phyloP scores from a whole-genome alignment of 352 stramenopile species.

The Nothophytophthora sp. region DNA sequence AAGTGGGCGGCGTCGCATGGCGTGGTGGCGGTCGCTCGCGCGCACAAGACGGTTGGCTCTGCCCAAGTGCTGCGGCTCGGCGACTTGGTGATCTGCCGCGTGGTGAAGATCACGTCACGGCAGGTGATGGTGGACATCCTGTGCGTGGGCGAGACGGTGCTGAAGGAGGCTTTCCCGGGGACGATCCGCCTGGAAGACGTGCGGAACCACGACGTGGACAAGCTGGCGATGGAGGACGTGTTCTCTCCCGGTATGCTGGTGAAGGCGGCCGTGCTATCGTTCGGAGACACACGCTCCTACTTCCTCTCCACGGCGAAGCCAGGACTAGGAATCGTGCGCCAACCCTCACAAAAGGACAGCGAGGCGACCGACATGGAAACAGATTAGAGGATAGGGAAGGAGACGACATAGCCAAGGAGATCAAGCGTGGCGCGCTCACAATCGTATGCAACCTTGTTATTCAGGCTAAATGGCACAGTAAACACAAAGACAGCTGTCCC shows the following conservation, averaged over 20 bases:
- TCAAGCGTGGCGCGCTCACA: no score
- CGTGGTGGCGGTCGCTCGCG: slow-evolving; percentile 50
- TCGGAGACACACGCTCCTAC: slow-evolving; percentile 84
- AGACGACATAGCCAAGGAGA: no score
- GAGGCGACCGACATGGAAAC: slow-evolving; percentile 46
- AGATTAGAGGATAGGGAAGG: slow-evolving; percentile 37
- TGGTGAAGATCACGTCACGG: slow-evolving; percentile 68
- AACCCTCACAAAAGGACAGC: slow-evolving; percentile 30
- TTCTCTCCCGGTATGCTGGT: slow-evolving; percentile 73
- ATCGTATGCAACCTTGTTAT: no score
- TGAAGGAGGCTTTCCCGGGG: slow-evolving; percentile 79
- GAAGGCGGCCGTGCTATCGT: slow-evolving; percentile 82
- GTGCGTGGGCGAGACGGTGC: slow-evolving; percentile 63
- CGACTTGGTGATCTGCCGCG: slow-evolving; percentile 66
- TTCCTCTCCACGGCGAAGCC: slow-evolving; percentile 79
- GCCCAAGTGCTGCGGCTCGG: slow-evolving; percentile 70
- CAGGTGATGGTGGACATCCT: slow-evolving; percentile 84
- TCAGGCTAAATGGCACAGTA: no score
- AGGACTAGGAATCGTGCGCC: slow-evolving; percentile 65
- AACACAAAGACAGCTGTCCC: no score
- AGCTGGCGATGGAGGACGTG: slow-evolving; percentile 77
- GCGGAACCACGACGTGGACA: slow-evolving; percentile 78
- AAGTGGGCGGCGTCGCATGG: slow-evolving; percentile 37
- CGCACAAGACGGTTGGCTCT: slow-evolving; percentile 58
- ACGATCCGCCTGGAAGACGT: slow-evolving; percentile 84